Conservation (phyloP, 140 eudicot species). For the Eryngium alpinum region DNA sequence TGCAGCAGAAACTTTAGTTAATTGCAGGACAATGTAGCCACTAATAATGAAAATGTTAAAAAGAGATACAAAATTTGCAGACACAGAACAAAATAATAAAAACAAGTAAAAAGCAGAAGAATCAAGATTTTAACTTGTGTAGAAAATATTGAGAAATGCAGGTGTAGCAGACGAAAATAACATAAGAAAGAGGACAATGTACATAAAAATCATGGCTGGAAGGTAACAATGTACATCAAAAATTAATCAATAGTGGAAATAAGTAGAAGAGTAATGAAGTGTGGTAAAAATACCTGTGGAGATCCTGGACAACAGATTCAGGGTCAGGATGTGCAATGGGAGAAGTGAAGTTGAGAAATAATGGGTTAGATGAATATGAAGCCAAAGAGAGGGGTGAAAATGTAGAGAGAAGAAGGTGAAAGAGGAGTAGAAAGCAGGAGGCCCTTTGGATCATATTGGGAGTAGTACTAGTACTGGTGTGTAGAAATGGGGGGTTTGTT, state of each 20-base stretch:
- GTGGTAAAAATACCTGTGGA: conserved; percentile 1
- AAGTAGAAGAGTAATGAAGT: neutral
- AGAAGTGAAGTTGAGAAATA: conserved; percentile 1
- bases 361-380: neutral
- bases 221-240: no score
- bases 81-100: no score
- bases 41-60: no score
- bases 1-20: no score
- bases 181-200: neutral
- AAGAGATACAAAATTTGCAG: no score
- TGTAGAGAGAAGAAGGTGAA: neutral
- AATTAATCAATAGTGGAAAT: neutral
- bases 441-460: conserved; percentile 5
- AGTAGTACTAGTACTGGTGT: neutral
- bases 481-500: neutral
- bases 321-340: conserved; percentile 17
- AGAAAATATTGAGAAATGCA: neutral
- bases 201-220: no score
- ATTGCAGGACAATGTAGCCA: no score
- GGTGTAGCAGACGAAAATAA: neutral
- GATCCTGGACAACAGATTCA: conserved; percentile 19
- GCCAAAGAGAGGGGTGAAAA: neutral
- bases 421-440: conserved; percentile 9
- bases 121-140: neutral
- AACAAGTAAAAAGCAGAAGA: neutral